Evolutionary conservation across 2,329 filamentous ascomycete species (phyloP).

Genomic region (Pyrenophora seminiperda): DNA sequence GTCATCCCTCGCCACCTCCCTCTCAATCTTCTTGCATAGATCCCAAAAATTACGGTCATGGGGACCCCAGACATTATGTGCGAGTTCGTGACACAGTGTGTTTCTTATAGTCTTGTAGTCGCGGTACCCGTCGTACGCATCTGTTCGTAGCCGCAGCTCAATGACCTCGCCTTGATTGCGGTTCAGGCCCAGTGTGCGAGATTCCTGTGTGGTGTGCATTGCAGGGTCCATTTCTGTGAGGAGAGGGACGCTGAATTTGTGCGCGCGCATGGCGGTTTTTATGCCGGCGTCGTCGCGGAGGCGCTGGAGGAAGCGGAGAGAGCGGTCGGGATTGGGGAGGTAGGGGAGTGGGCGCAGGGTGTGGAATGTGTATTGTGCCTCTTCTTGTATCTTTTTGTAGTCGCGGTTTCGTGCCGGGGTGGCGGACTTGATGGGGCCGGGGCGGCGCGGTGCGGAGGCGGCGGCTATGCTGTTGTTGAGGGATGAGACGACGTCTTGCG

Average conservation of each 20-base stretch:
- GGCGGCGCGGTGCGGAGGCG: constrained; percentile 48
- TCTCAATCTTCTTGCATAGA: constrained; percentile 83
- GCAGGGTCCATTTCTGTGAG: constrained; percentile 96
- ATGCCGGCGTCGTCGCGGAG: constrained; percentile 86
- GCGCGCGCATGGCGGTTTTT: constrained; percentile 78
- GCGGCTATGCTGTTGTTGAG: constrained; percentile 52
- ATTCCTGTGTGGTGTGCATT: constrained; percentile 80
- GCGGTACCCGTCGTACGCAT: constrained; percentile 90
- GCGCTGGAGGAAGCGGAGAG: constrained; percentile 72
- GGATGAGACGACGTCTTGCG: constrained; percentile 63
- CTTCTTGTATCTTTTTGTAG: constrained; percentile 59
- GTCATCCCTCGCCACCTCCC: constrained; percentile 80
- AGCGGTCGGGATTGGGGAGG: constrained; percentile 75
- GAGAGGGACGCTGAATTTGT: constrained; percentile 81
- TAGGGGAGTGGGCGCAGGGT: constrained; percentile 75
- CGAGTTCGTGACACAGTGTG: constrained; percentile 92
- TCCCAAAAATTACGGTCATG: constrained; percentile 92
- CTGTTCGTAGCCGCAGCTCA: constrained; percentile 86
- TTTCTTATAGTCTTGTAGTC: constrained; percentile 91
- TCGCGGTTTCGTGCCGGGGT: constrained; percentile 50
- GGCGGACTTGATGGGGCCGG: constrained; percentile 49
- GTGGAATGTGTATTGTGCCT: constrained; percentile 78
- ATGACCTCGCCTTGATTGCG: constrained; percentile 87
- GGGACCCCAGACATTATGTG: constrained; percentile 84
- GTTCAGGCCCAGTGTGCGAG: constrained; percentile 83